A percentile compares a stretch with the other conserved stretches of the same genome.
Conservation (phyloP, 805 yeast genomes). For the Cephaloascus fragrans region DNA sequence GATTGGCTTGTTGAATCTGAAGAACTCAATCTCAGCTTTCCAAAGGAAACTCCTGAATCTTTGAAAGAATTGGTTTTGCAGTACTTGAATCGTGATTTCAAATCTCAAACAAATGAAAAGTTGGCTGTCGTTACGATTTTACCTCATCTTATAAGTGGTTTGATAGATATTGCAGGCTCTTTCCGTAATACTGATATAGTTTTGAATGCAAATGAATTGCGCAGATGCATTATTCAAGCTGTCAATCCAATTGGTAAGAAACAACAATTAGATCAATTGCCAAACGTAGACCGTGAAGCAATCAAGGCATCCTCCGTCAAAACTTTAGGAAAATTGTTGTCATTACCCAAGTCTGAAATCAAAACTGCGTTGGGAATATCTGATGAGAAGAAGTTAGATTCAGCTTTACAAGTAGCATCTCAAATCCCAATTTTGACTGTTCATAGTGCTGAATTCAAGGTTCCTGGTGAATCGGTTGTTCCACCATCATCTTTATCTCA, state of each 20-base stretch:
- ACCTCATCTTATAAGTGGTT: constrained; percentile 58
- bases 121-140: constrained; percentile 51
- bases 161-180: constrained; percentile 71
- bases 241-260: constrained; percentile 41
- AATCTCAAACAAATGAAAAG: constrained; percentile 27
- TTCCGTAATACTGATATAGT: constrained; percentile 70
- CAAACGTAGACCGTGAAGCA: constrained; percentile 47
- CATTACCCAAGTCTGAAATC: constrained; percentile 45
- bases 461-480: constrained; percentile 74
- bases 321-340: constrained; percentile 62
- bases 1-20: constrained; percentile 54
- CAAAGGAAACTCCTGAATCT: constrained; percentile 31
- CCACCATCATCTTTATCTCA: constrained; percentile 70
- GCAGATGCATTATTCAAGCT: constrained; percentile 70
- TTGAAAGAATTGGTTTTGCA: constrained; percentile 42
- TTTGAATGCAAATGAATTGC: constrained; percentile 49
- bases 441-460: constrained; percentile 62
- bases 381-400: constrained; percentile 32
- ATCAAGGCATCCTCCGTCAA: constrained; percentile 35
- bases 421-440: constrained; percentile 62
- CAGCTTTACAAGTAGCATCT: constrained; percentile 46
- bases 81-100: constrained; percentile 45
- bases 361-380: constrained; percentile 46
- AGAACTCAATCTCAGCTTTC: constrained; percentile 44
- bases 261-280: constrained; percentile 73